phyloP scores from a whole-genome alignment of 352 stramenopile species.

The Blastocystis sp. region DNA sequence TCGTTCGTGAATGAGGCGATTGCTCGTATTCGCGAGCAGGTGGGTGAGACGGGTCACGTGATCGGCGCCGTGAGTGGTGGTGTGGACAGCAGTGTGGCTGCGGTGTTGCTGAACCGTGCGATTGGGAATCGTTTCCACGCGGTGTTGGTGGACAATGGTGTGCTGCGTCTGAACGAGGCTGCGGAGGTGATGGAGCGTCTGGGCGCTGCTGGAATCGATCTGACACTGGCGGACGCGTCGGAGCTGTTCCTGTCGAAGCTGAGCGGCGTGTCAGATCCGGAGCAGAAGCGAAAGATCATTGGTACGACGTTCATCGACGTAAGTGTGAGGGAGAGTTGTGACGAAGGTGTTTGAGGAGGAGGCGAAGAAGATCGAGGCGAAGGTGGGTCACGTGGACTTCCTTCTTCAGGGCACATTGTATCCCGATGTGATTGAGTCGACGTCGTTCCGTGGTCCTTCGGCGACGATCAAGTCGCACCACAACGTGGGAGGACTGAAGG shows the following conservation, averaged over 20 bases:
- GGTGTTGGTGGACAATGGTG: constrained; percentile 98
- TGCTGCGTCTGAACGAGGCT: constrained; percentile 87
- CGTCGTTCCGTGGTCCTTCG: constrained; percentile 91
- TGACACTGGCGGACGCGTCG: constrained; percentile 86
- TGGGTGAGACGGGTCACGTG: constrained; percentile 84
- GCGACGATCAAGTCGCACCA: constrained; percentile 99
- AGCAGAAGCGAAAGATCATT: constrained; percentile 96
- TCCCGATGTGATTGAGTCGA: constrained; percentile 96
- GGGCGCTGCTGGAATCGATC: constrained; percentile 83
- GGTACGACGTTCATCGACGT: constrained; percentile 96
- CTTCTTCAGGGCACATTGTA: constrained; percentile 96
- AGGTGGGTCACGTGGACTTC: constrained; percentile 74
- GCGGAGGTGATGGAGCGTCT: constrained; percentile 69
- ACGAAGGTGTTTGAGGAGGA: constrained; percentile 63
- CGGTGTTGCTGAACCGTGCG: constrained; percentile 86
- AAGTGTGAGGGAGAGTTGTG: constrained; percentile 75
- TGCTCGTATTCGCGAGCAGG: constrained; percentile 70
- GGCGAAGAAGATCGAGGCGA: constrained; percentile 67
- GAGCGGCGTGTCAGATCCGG: constrained; percentile 83
- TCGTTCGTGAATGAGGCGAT: constrained; percentile 82
- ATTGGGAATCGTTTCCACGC: constrained; percentile 94
- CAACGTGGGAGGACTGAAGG: constrained; percentile 92
- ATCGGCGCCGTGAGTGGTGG: constrained; percentile 93
- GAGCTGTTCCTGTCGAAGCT: constrained; percentile 86
- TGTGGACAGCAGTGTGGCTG: constrained; percentile 94